Base-by-base conservation (phyloP, 352 stramenopile species). In the Pythium oligandrum region DNA sequence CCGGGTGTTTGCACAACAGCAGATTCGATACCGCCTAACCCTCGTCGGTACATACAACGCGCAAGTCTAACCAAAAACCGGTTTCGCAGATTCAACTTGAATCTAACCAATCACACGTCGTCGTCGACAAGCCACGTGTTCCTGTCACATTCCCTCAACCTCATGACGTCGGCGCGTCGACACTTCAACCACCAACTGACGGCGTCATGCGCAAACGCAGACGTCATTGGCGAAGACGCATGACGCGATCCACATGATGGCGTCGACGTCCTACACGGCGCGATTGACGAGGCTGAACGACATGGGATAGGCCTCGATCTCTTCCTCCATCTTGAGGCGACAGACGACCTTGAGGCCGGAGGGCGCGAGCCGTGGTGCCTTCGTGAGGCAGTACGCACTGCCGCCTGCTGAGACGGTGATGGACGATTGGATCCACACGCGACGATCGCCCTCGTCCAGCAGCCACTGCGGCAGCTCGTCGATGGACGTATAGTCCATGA, bases 41-140 rank as follows among this genome's bases (percentile, higher is more conserved):
- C 17, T 26, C 17, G 32, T 4, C 4, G 4, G n/a, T 26, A 8
- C 31, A 57, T 63, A 63, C 57, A 51, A 51, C 45, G 1, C 4
- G 1, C 12, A 44, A 51, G 26, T n/a, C 12, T n/a, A 44, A 39
- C 4, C 4, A 4, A 36, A 51, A 38, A 63, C 56, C 56, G 56
- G 56, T 63, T 50, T 48, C 1, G 34, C 2, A 64, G 57, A 59
- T 64, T 64, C 57, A 64, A 64, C 38, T 53, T 59, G 45, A 4
- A 9, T 4, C 34, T 44, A 40, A 7, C 57, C 57, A 64, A 64
- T 64, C 50, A 55, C 10, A 49, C 35, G 34, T n/a, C 44, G 4
- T n/a, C 32, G 17, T 6, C 6, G 8, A 42, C 17, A 54, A 57
- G 57, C 45, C 4, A 34, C 31, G 47, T 53, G 44, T 39, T 44